Evolutionary conservation across 441 rosid species (phyloP).

Genomic region (Pelargonium australe): DNA sequence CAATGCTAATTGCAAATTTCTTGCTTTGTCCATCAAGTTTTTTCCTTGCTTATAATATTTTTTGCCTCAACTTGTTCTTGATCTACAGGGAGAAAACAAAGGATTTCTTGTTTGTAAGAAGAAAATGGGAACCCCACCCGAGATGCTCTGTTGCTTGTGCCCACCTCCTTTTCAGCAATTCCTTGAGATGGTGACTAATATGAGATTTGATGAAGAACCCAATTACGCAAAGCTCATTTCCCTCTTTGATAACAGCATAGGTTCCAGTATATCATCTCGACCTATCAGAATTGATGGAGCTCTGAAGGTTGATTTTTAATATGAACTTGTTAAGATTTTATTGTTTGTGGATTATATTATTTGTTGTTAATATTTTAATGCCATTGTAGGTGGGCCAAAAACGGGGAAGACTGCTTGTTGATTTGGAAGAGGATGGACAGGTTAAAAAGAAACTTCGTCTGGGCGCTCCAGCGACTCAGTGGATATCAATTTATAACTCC

Average conservation of each 20-base stretch:
- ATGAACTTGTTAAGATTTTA: neutral
- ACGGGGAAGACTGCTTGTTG: constrained; percentile 37
- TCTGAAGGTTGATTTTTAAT: constrained; percentile 34
- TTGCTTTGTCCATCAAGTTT: constrained; percentile 11
- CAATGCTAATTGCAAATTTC: constrained; percentile 7
- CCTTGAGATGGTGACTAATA: constrained; percentile 46
- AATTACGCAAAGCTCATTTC: constrained; percentile 47
- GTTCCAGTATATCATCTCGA: constrained; percentile 29
- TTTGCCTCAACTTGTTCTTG: neutral
- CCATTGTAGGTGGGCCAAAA: constrained; percentile 41
- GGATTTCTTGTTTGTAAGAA: constrained; percentile 88
- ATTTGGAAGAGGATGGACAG: constrained; percentile 39
- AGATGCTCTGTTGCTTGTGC: constrained; percentile 46
- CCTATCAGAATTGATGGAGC: constrained; percentile 52
- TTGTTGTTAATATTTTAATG: constrained; percentile 13
- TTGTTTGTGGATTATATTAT: neutral
- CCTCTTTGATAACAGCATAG: constrained; percentile 40
- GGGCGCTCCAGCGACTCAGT: constrained; percentile 51
- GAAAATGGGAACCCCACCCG: constrained; percentile 66
- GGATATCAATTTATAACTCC: constrained; percentile 52
- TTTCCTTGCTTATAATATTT: constrained; percentile 2
- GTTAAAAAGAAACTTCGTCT: constrained; percentile 45
- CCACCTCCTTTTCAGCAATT: constrained; percentile 48
- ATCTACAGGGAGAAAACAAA: constrained; percentile 73
- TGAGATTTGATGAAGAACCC: constrained; percentile 61